Evolutionary conservation across 768 basidiomycete genomes (phyloP).

Genomic region (Baorangia bicolor): DNA sequence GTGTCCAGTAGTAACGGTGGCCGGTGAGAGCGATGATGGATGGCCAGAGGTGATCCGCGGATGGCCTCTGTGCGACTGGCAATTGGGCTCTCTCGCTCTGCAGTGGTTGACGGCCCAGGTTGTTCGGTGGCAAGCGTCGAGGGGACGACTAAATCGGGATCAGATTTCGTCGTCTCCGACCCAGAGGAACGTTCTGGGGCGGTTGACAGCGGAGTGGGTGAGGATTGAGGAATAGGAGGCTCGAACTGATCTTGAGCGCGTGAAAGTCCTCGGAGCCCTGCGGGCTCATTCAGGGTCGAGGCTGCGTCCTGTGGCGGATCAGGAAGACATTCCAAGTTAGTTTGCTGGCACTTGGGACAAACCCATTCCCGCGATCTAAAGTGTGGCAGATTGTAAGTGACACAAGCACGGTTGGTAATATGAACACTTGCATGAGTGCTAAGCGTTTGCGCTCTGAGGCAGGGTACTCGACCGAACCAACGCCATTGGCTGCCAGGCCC

Average conservation of each 20-base stretch:
- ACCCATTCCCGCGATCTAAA: slow-evolving; percentile 76
- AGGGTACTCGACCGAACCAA: slow-evolving; percentile 85
- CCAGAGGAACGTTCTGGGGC: slow-evolving; percentile 20
- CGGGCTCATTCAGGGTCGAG: slow-evolving; percentile 15
- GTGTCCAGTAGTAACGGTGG: slow-evolving; percentile 71
- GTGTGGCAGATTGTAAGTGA: slow-evolving; percentile 8
- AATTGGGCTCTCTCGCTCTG: slow-evolving; percentile 11
- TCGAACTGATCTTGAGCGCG: slow-evolving; percentile 11
- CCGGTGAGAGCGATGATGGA: slow-evolving; percentile 24
- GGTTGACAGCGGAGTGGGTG: slow-evolving; percentile 13
- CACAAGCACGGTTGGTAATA: slow-evolving; percentile 5
- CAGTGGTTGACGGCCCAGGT: slow-evolving; percentile 7
- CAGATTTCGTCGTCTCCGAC: slow-evolving; percentile 9
- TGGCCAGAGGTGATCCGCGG: slow-evolving; percentile 17
- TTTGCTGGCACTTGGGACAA: slow-evolving; percentile 69
- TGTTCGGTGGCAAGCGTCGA: slow-evolving; percentile 14
- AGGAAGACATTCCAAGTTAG: slow-evolving; percentile 70
- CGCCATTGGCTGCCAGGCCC: slow-evolving; percentile 82
- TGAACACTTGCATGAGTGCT: slow-evolving; percentile 61
- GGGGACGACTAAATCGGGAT: slow-evolving; percentile 20
- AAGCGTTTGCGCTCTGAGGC: slow-evolving; percentile 72
- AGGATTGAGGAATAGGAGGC: slow-evolving; percentile 17
- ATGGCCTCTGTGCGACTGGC: slow-evolving; percentile 9
- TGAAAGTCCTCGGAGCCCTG: slow-evolving; percentile 25
- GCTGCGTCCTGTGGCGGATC: slow-evolving; percentile 44